Base-by-base conservation (phyloP, 2,329 filamentous ascomycete genomes). In the Bipolaris bicolor region DNA sequence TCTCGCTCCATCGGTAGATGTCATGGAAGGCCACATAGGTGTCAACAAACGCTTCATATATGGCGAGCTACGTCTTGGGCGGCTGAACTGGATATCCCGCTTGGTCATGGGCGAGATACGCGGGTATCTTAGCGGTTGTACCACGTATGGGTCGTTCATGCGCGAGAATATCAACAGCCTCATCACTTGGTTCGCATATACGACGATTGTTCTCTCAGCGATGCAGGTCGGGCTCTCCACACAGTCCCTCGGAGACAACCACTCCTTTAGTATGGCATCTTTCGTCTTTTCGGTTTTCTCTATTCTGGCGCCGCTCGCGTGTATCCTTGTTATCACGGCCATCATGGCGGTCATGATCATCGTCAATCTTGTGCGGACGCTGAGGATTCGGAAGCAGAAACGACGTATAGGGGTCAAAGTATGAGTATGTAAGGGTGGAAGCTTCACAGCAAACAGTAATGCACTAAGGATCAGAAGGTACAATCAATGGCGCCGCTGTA, bases 221-320 rank as follows among this genome's bases (percentile, higher is more conserved):
- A 69, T 71, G 65, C 67, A 70, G 43, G 67, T 71, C 11, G 66
- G 68, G 1, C 58, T 71, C 1, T 45, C 51, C 13, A 70, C 66
- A 1, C 39, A 55, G 11, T 62, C 45, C 2, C 62, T 69, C 15
- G 44, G 18, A 5, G 52, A 66, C 11, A 43, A 59, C 29, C 59
- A 66, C 34, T 48, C 55, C 15, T 70, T 71, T 48, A 54, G 63
- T 24, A 64, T 61, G 60, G 61, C 65, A 15, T 64, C 67, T 6
- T 62, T 64, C 29, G 54, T 65, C 20, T 64, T 69, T 45, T 58
- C 67, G 3, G 20, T 69, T 9, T 71, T 70, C 29, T 60, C 67
- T 1, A 70, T 70, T 3, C 18, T 68, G 10, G 67, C 60, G 6
- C 67, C 66, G 11, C 33, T 70, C 7, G 55, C 52, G 3, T 60